Evolutionary conservation across 2,329 filamentous ascomycete species (phyloP).

Genomic region (Clathrospora elynae): DNA sequence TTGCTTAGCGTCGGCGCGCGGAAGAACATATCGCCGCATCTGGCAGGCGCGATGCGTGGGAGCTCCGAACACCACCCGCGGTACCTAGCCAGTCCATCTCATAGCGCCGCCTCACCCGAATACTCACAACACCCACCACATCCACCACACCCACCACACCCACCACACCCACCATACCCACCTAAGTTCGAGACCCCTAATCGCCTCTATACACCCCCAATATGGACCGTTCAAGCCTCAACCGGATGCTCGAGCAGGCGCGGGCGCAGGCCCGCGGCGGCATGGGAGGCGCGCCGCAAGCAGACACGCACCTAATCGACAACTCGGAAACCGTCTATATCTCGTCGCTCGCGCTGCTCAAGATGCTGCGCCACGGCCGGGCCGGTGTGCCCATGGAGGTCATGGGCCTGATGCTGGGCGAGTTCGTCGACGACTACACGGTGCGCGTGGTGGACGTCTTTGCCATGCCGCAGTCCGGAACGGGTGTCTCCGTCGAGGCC

Average conservation of each 20-base stretch:
- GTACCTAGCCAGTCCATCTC: slow-evolving; percentile 10
- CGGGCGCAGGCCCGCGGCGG: slow-evolving; percentile 68
- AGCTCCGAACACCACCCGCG: slow-evolving; percentile 18
- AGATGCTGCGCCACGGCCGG: slow-evolving; percentile 97
- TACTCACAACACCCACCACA: slow-evolving; percentile 8
- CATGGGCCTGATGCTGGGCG: slow-evolving; percentile 98
- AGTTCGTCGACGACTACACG: slow-evolving; percentile 99
- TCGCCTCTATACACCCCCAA: slow-evolving; percentile 8
- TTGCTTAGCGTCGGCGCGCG: slow-evolving; percentile 14
- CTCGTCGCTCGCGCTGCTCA: slow-evolving; percentile 92
- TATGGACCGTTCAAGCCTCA: slow-evolving; percentile 94
- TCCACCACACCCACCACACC: slow-evolving; percentile 5
- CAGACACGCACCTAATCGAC: slow-evolving; percentile 90
- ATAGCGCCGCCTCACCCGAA: slow-evolving; percentile 15
- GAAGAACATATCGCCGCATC: slow-evolving; percentile 17
- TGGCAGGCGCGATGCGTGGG: slow-evolving; percentile 18
- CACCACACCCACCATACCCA: slow-evolving; percentile 4
- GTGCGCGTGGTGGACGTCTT: slow-evolving; percentile 98
- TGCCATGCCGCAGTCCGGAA: slow-evolving; percentile 98
- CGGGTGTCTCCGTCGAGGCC: slow-evolving; percentile 95
- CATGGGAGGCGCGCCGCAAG: slow-evolving; percentile 59
- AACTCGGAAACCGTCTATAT: slow-evolving; percentile 99
- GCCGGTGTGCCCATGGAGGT: slow-evolving; percentile 99
- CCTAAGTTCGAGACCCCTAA: too few species aligned
- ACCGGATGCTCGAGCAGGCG: slow-evolving; percentile 87